phyloP scores from a whole-genome alignment of 192 early-diverging fungal genomes.

The Chytriomyces sp. region DNA sequence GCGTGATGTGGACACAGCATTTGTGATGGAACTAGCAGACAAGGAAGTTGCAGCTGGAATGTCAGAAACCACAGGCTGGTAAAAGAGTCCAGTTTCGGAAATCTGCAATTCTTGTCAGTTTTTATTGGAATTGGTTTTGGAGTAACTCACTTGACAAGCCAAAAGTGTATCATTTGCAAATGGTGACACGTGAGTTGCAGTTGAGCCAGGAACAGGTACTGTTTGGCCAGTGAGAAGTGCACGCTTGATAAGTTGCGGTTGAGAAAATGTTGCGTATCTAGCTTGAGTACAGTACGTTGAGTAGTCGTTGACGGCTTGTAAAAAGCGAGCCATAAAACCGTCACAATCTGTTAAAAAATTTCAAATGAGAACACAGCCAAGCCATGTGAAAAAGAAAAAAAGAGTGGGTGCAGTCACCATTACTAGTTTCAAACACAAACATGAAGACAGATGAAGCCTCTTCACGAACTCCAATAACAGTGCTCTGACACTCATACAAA shows the following conservation, averaged over 20 bases:
- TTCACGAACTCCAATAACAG: conserved; percentile 17
- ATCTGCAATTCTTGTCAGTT: neutral
- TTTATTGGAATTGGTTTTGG: neutral
- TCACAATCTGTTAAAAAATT: neutral
- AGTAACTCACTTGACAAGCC: neutral
- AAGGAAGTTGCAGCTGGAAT: neutral
- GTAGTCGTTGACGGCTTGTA: conserved; percentile 1
- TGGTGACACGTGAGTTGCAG: neutral
- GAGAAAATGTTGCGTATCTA: neutral
- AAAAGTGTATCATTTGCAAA: conserved; percentile 1
- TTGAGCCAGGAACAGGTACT: neutral
- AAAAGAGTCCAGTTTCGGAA: neutral
- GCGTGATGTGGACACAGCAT: neutral
- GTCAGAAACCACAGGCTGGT: neutral
- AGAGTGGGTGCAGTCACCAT: neutral
- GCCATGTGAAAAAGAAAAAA: neutral
- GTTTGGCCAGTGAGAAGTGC: conserved; percentile 27
- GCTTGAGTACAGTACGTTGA: neutral
- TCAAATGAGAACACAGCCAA: neutral
- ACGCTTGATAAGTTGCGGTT: conserved; percentile 12
- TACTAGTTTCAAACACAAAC: conserved; percentile 12
- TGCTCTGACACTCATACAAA: conserved; percentile 26
- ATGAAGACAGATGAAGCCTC: neutral
- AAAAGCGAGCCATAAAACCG: neutral
- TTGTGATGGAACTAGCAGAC: too few species aligned